phyloP scores from a whole-genome alignment of 257 asterid genomes.

The Osmanthus fragrans region DNA sequence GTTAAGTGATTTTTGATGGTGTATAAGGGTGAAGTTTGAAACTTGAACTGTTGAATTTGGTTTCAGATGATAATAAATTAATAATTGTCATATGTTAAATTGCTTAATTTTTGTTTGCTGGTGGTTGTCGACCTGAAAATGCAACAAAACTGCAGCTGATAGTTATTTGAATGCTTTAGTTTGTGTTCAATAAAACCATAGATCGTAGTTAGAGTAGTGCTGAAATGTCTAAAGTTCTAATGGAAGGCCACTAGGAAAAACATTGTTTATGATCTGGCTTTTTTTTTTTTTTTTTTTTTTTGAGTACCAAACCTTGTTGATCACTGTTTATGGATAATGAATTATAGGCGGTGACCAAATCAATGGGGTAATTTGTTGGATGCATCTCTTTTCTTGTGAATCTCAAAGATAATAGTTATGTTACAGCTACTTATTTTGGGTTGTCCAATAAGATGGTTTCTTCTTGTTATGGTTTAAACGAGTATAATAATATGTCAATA shows the following conservation, averaged over 20 bases:
- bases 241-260: conserved; percentile 5
- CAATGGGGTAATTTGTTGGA: conserved; percentile 6
- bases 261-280: background rate
- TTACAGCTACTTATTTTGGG: background rate
- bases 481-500: too few species aligned
- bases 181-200: conserved; percentile 4
- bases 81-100: conserved; percentile 11
- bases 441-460: background rate
- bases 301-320: conserved; percentile 15
- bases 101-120: conserved; percentile 19
- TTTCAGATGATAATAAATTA: conserved; percentile 8
- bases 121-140: conserved; percentile 11
- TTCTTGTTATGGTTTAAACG: too few species aligned
- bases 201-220: conserved; percentile 7
- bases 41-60: conserved; percentile 25
- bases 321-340: conserved; percentile 11
- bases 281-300: background rate
- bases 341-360: background rate
- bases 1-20: conserved; percentile 10
- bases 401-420: background rate
- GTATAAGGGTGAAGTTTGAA: conserved; percentile 18
- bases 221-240: conserved; percentile 7
- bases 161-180: background rate
- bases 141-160: conserved; percentile 7
- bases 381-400: background rate